Evolutionary conservation across 495 filamentous ascomycete genomes (phyloP).

Genomic region (Pyrenula aspistea): DNA sequence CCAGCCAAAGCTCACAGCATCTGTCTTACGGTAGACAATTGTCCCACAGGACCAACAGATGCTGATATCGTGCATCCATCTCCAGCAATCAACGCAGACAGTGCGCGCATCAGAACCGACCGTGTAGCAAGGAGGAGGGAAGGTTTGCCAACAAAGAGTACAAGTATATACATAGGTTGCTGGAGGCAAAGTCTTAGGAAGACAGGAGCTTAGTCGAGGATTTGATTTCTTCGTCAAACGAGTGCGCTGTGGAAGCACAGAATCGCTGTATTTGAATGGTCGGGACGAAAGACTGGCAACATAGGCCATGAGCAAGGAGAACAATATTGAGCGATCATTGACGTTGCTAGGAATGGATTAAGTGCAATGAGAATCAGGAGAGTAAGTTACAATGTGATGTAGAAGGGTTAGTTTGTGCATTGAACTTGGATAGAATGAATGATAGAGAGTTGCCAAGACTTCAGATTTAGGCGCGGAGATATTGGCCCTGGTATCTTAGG

Average conservation of each 20-base stretch:
- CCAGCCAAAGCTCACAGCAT: conserved; percentile 13
- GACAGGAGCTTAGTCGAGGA: neutral
- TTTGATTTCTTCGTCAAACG: neutral
- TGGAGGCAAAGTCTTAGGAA: neutral
- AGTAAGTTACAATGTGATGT: too few relatives aligned
- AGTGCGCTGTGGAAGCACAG: neutral
- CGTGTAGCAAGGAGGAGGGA: neutral
- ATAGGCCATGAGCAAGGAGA: neutral
- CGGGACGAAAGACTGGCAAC: neutral
- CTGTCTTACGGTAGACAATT: conserved; percentile 3
- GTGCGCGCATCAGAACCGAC: neutral
- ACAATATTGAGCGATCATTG: too few relatives aligned
- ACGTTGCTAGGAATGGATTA: too few relatives aligned
- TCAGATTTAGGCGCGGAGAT: too few relatives aligned
- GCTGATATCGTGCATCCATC: conserved; percentile 2
- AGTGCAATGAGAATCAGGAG: too few relatives aligned
- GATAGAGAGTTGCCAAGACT: too few relatives aligned
- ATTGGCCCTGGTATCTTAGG: too few relatives aligned
- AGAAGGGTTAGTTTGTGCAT: too few relatives aligned
- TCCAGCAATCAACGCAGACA: conserved; percentile 10
- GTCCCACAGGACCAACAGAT: conserved; percentile 14
- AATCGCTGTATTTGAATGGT: neutral
- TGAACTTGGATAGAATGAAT: too few relatives aligned
- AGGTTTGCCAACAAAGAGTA: neutral
- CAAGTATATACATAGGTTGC: neutral